Evolutionary conservation across 331 rosid genomes (phyloP), one percentile per base, ranked within the genome.

Genomic region (Arachis monticola): DNA sequence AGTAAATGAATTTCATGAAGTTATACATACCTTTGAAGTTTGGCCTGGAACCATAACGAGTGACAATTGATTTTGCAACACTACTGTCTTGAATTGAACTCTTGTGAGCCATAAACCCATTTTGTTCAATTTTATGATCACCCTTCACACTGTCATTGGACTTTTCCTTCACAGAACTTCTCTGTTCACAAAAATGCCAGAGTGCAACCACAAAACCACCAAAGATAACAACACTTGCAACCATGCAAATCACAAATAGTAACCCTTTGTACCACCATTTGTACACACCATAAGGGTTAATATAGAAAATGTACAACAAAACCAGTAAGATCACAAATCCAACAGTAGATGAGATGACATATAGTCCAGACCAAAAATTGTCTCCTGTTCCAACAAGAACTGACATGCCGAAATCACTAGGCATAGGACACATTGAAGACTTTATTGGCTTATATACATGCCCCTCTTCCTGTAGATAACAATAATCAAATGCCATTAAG

Each of bases 201-300:
- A 90, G 46, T 50, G 58, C 85, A 82, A 85, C 68, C 60, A 88
- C 93, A 57, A 75, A 35, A 60, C 99, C 99, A 44, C 99, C 99
- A 70, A 94, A 90, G 73, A 90, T 66, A 30, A 88, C 52, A 48
- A 85, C 90, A 77, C 96, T 81, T 22, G 85, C 85, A 79, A 83
- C 66, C 97, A 94, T 91, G 87, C 90, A 87, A 31, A 52, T 75
- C 3, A 88, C 63, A 60, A 85, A 80, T 51, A 94, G 92, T 44
- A 94, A 79, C 73, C 96, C 97, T 67, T 79, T 94, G 90, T 88
- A 92, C 97, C 97, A 94, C 96, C 97, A 90, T 73, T 60, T 67
- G 1, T 30, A 5, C 61, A 94, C 82, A 31, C 81, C 35, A 57
- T 13, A 87, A 56, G 93, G 97, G 27, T 82, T 87, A 67, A 94